Evolutionary conservation across 2,329 filamentous ascomycete species (phyloP).

Genomic region (Raffaelea albimanens): DNA sequence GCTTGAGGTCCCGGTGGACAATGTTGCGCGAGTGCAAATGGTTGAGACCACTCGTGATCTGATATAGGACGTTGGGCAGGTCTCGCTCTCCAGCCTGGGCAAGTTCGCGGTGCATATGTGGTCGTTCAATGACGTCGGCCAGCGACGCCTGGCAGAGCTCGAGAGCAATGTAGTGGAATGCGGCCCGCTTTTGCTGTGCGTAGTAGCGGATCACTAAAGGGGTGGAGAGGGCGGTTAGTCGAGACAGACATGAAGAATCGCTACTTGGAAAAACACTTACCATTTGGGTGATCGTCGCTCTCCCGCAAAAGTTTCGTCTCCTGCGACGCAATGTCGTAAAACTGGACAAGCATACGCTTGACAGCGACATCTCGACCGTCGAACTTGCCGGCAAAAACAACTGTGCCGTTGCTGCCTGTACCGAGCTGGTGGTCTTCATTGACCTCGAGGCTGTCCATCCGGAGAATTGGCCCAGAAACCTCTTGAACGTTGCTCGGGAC

Average conservation of each 20-base stretch:
- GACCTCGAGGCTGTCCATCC: conserved; percentile 55
- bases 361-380: conserved; percentile 90
- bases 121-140: conserved; percentile 80
- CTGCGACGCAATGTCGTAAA: conserved; percentile 89
- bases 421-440: conserved; percentile 55
- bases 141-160: conserved; percentile 91
- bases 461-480: conserved; percentile 48
- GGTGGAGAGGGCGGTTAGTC: conserved; percentile 2
- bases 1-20: conserved; percentile 94
- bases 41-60: conserved; percentile 80
- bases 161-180: conserved; percentile 92
- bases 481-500: conserved; percentile 48
- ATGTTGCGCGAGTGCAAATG: conserved; percentile 89
- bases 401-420: conserved; percentile 90
- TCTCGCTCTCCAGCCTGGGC: conserved; percentile 66
- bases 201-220: conserved; percentile 81
- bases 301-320: conserved; percentile 86
- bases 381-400: conserved; percentile 90
- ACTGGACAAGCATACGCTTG: conserved; percentile 92
- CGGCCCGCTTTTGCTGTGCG: conserved; percentile 77
- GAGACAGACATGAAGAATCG: too few species aligned
- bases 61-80: conserved; percentile 69
- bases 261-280: conserved; percentile 26
- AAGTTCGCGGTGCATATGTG: conserved; percentile 55
- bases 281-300: conserved; percentile 89